Evolutionary conservation across 106 monocot genomes (phyloP), one percentile per base, ranked within the genome.

Genomic region (Posidonia australis): DNA sequence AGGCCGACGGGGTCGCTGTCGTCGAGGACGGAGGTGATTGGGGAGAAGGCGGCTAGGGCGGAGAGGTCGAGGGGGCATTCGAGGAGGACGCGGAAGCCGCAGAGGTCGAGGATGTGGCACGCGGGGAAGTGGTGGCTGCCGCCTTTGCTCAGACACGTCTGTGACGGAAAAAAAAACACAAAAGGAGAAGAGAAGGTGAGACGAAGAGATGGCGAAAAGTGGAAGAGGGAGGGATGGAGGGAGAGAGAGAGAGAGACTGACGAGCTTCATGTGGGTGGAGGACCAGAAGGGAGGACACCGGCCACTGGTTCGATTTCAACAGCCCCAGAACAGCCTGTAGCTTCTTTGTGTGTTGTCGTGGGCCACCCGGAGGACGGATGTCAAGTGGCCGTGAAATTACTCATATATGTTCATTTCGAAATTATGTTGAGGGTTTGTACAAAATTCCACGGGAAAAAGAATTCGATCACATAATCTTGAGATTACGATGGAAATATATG

Each of bases 41-140:
- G 90, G 46, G 77, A 66, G 82, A 94, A 94, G 54, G 72, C 41
- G 22, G 82, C n/a, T 67, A 89, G 77, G 10, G 86, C 73, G 55
- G 94, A 94, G 63, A 94, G 80, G 69, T 94, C 94, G 55, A 94
- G 6, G 7, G 94, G 94, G 70, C 90, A 94, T 20, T 94, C 94
- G 16, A 94, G 76, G 73, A 94, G 94, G 63, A 94, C 41, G 17
- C 80, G 78, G 77, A 86, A 74, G 46, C 90, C 86, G 26, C 72
- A 69, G 26, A 86, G 49, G 66, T 90, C 78, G 1, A 94, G 66
- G 13, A 94, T 70, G 76, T 94, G 80, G 56, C 79, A 82, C 0
- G 94, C 67, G 11, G 94, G 94, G 62, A 49, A 77, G 70, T 90
- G 52, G 78, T 71, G 74, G n/a, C 86, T 82, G 19, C 60, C 26